phyloP scores from a whole-genome alignment of 2,329 filamentous ascomycete genomes.

The Fusarium lyarnte region DNA sequence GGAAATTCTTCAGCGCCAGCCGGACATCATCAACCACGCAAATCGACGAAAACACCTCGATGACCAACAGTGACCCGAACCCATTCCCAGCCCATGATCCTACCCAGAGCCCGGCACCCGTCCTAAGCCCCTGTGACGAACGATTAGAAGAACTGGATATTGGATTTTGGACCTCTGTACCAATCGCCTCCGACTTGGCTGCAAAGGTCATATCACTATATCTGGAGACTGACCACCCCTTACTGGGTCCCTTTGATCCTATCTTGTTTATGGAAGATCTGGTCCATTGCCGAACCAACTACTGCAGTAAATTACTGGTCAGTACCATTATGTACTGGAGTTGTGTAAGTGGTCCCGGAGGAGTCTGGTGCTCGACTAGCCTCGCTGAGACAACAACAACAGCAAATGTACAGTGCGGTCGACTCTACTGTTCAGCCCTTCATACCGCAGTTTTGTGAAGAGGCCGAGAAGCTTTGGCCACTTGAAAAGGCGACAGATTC shows the following conservation, averaged over 20 bases:
- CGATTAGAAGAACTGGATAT: constrained; percentile 45
- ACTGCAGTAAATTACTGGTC: constrained; percentile 10
- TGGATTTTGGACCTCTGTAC: constrained; percentile 48
- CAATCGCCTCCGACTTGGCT: constrained; percentile 44
- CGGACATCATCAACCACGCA: neutral
- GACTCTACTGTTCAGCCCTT: neutral
- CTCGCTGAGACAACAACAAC: neutral
- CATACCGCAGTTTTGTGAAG: constrained; percentile 9
- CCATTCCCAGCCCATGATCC: constrained; percentile 2
- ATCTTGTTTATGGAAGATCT: constrained; percentile 49
- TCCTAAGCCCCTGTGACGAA: constrained; percentile 32
- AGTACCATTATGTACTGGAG: constrained; percentile 23
- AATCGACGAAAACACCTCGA: neutral
- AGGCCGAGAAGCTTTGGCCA: constrained; percentile 17
- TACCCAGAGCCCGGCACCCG: neutral
- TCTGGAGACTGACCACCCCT: constrained; percentile 51
- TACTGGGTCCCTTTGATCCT: constrained; percentile 50
- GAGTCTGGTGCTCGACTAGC: neutral
- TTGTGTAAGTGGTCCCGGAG: constrained; percentile 11
- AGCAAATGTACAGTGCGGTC: constrained; percentile 24
- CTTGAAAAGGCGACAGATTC: constrained; percentile 16
- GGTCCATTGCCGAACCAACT: constrained; percentile 18
- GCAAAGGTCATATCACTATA: constrained; percentile 50
- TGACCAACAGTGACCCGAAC: neutral
- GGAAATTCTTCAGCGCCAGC: neutral